Percentiles rank a stretch among this genome's conserved stretches.
These are phyloP conservation scores for Prunus mongolica DNA, from an alignment of 306 rosid genomes.

Conservation along the genomic window DNA sequence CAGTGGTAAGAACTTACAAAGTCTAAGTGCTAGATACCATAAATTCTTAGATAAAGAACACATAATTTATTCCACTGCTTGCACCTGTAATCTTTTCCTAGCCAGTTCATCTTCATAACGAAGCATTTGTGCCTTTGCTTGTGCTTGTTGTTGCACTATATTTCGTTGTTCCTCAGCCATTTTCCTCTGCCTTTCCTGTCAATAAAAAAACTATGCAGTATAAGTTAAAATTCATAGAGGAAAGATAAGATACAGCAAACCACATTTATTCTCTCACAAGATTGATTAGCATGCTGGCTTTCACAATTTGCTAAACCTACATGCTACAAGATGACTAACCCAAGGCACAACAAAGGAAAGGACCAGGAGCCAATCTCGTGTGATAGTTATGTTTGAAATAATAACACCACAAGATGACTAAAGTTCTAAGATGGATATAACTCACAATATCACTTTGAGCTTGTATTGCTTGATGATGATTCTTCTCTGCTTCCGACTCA, in stretches of 20 bases:
- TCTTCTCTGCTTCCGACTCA: slow-evolving; percentile 78
- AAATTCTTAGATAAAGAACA: neutral
- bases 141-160: slow-evolving; percentile 78
- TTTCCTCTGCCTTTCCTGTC: slow-evolving; percentile 75
- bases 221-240: slow-evolving; percentile 6
- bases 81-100: slow-evolving; percentile 91
- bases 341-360: neutral
- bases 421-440: neutral
- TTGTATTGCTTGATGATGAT: slow-evolving; percentile 65
- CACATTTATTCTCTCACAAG: neutral
- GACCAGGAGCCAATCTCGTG: neutral
- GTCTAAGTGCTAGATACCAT: neutral
- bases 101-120: slow-evolving; percentile 83
- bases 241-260: neutral
- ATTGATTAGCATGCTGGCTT: neutral
- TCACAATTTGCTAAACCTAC: neutral
- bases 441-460: slow-evolving; percentile 73
- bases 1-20: slow-evolving; percentile 7
- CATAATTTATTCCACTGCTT: slow-evolving; percentile 15
- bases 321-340: neutral
- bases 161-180: slow-evolving; percentile 85
- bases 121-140: slow-evolving; percentile 74
- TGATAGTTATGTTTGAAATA: no score
- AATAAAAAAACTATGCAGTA: slow-evolving; percentile 5
- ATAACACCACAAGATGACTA: neutral